Evolutionary conservation across 257 asterid genomes (phyloP), one percentile per base, ranked within the genome.

Genomic region (Oldenlandia corymbosa): DNA sequence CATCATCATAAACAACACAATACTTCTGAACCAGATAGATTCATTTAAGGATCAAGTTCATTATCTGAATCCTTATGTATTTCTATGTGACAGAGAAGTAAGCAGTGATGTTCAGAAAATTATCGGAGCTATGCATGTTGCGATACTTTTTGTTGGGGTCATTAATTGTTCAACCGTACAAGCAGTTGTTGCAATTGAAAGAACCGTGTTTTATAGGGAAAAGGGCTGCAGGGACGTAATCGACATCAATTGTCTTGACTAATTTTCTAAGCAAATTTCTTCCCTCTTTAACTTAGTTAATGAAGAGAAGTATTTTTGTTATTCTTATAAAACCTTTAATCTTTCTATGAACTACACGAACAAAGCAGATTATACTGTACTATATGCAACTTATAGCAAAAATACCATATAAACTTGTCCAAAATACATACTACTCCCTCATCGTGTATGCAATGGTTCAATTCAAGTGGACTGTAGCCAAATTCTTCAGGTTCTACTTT

Each of bases 201-300:
- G 96, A 78, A 88, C 86, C 0, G 91, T 88, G 51, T 84, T 88
- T 71, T 90, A 85, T 18, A 68, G 85, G 48, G 97, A 88, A 73
- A 75, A 79, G 48, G n/a, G 93, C 89, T 16, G 97, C 86, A 9
- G 95, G 95, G 24, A 85, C 87, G 95, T 90, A 90, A 80, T 83
- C 95, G 2, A 87, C 95, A 48, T 67, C 97, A 41, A 87, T 87
- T 75, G 97, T 91, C 61, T 64, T 88, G 74, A 80, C 93, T 58
- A 93, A 90, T 52, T 61, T n/a, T 5, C 49, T 13, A 57, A 46
- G 64, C 12, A 28, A 27, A 5, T 7, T 43, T 56, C 27, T 2
- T 56, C 5, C 21, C 37, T 43, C 11, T 57, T 45, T 34, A 43
- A 43, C 46, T 57, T 23, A 34, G 13, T 34, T 14, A n/a, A n/a